Evolutionary conservation across 2,329 filamentous ascomycete species (phyloP).

Genomic region (Beauveria scarabaeidicola): DNA sequence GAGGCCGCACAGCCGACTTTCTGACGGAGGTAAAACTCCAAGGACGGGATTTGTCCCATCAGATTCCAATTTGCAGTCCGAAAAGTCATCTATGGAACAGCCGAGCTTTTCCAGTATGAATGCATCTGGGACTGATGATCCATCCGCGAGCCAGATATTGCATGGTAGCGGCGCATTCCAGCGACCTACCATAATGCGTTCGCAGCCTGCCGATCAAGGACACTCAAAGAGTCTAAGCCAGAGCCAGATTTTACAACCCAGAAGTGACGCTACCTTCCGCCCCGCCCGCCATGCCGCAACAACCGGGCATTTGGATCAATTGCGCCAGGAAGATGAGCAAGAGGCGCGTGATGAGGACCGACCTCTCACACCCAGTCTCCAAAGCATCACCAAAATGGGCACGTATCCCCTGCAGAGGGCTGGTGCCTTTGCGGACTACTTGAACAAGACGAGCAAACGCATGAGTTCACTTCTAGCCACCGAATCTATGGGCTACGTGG

Average conservation of each 20-base stretch:
- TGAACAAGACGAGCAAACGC: slow-evolving; percentile 68
- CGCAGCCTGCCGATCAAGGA: slow-evolving; percentile 46
- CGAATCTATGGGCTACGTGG: slow-evolving; percentile 92
- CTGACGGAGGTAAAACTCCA: slow-evolving; percentile 23
- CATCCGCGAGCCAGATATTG: slow-evolving; percentile 86
- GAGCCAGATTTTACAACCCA: slow-evolving; percentile 9
- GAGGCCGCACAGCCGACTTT: slow-evolving; percentile 42
- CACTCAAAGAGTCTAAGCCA: slow-evolving; percentile 14
- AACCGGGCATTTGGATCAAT: slow-evolving; percentile 7
- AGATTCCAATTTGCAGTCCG: slow-evolving; percentile 66
- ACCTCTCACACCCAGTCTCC: slow-evolving; percentile 34
- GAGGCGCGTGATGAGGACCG: background rate
- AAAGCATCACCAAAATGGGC: slow-evolving; percentile 52
- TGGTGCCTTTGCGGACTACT: slow-evolving; percentile 71
- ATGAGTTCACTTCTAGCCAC: slow-evolving; percentile 78
- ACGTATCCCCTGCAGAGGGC: slow-evolving; percentile 77
- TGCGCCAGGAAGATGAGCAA: background rate
- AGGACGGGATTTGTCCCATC: slow-evolving; percentile 52
- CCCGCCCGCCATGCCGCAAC: slow-evolving; percentile 8
- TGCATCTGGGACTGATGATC: slow-evolving; percentile 63
- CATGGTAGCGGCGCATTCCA: slow-evolving; percentile 82
- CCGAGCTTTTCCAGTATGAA: slow-evolving; percentile 63
- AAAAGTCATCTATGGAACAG: slow-evolving; percentile 51
- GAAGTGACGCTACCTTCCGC: background rate
- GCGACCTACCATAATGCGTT: slow-evolving; percentile 55